Conservation (phyloP, 2,329 filamentous ascomycete genomes). For the Cryphonectria radicalis region DNA sequence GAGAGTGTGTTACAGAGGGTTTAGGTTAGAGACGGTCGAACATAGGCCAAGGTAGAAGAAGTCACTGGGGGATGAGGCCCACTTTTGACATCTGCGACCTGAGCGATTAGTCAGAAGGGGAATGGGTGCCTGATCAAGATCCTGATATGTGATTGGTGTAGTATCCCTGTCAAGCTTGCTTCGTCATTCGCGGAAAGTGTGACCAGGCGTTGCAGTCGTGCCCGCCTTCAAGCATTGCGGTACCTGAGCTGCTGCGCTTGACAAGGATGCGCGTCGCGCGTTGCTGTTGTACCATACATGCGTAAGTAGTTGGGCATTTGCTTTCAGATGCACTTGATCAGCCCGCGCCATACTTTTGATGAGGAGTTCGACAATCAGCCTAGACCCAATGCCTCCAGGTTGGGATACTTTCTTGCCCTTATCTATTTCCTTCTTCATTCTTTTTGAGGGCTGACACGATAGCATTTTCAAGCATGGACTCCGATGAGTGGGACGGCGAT, state of each 20-base stretch:
- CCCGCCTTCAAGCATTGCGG: neutral
- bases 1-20: neutral
- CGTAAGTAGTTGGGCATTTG: neutral
- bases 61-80: slow-evolving; percentile 6
- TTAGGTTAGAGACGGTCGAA: neutral
- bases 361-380: neutral
- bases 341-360: neutral
- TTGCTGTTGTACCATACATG: neutral
- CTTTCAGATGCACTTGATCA: slow-evolving; percentile 1
- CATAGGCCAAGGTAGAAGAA: slow-evolving; percentile 16
- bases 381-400: neutral
- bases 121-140: neutral
- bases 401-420: neutral
- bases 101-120: neutral
- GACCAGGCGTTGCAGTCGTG: slow-evolving; percentile 27
- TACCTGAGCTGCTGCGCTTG: neutral
- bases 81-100: slow-evolving; percentile 7
- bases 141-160: neutral
- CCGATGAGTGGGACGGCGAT: slow-evolving; percentile 67
- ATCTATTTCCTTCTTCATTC: neutral
- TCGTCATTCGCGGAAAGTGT: slow-evolving; percentile 9
- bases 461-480: slow-evolving; percentile 48
- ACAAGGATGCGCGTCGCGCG: slow-evolving; percentile 29
- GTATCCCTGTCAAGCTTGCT: neutral
- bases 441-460: neutral